Base-by-base conservation (phyloP, 148 eudicot genomes). In the Fallopia convolvulus region DNA sequence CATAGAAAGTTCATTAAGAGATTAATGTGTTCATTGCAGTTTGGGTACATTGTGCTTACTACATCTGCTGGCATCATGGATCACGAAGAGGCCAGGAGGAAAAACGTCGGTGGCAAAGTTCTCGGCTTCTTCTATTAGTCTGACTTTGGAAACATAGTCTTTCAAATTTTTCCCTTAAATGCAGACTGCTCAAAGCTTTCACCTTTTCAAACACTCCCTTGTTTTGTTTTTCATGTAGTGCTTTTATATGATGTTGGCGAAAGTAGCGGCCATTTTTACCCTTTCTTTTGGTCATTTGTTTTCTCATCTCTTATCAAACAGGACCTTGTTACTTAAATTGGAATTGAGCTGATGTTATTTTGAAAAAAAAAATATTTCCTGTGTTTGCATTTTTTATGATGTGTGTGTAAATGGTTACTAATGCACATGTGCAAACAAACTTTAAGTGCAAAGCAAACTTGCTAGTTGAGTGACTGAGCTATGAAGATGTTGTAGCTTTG, bases 21-120 rank as follows among this genome's bases (percentile, higher is more conserved):
- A 23, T 49, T 46, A 72, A 3, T 83, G 17, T 13, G 50, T 20
- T n/a, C 6, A 39, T 72, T 84, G 84, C 91, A 90, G 93, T 88
- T 90, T 80, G 93, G 93, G 17, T 90, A 88, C 71, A 90, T 90
- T 70, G 91, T 90, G 72, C 85, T 90, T 49, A 90, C 93, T 36
- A 90, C 93, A 20, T 88, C 91, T 41, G 93, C 91, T 13, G 93
- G 93, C 23, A 90, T 90, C 76, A 90, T 90, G 93, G 93, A 90
- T 61, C 93, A 90, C 21, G 93, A 90, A 76, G 93, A 90, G 80
- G 93, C 91, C 9, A 83, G 93, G 77, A 88, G 93, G 79, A 90
- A 90, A 84, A 90, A 90, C 75, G 91, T 87, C 75, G 93, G 93
- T 76, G 93, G 93, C 72, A 90, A 90, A 84, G 91, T 90, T 32